These are phyloP conservation scores for Rutstroemia sp. DNA, from an alignment of 2,329 filamentous ascomycete genomes.

Conservation along the genomic window DNA sequence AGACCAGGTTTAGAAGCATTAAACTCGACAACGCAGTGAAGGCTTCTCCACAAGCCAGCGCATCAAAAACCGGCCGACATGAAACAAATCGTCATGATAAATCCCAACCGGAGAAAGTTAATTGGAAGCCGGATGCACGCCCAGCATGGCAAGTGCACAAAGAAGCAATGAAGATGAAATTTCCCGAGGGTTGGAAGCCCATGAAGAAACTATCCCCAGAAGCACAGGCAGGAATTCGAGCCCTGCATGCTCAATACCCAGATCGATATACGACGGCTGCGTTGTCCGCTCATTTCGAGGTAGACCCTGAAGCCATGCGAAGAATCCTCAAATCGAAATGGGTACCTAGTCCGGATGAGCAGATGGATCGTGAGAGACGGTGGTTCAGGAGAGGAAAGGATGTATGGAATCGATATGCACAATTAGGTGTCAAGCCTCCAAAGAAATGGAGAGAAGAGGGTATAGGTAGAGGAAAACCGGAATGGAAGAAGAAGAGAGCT, in stretches of 20 bases:
- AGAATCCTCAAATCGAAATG: slow-evolving; percentile 80
- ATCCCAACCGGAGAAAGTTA: slow-evolving; percentile 7
- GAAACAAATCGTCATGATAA: neutral
- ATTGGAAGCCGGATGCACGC: slow-evolving; percentile 22
- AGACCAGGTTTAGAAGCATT: slow-evolving; percentile 1
- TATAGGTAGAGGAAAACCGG: slow-evolving; percentile 27
- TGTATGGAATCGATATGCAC: slow-evolving; percentile 53
- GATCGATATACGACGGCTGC: slow-evolving; percentile 66
- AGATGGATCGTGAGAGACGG: slow-evolving; percentile 48
- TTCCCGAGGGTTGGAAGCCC: slow-evolving; percentile 74
- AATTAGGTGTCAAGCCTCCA: slow-evolving; percentile 54
- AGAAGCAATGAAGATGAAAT: slow-evolving; percentile 65
- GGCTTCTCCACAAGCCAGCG: slow-evolving; percentile 5
- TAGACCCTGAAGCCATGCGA: slow-evolving; percentile 82
- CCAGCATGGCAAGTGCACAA: slow-evolving; percentile 73
- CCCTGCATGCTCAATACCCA: slow-evolving; percentile 71
- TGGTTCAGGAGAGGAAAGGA: slow-evolving; percentile 55
- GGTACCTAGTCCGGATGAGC: slow-evolving; percentile 50
- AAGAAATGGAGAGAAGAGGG: slow-evolving; percentile 44
- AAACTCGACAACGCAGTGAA: slow-evolving; percentile 7
- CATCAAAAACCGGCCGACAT: neutral
- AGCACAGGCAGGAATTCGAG: slow-evolving; percentile 81
- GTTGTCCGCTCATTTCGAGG: slow-evolving; percentile 71
- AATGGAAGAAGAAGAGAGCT: slow-evolving; percentile 13
- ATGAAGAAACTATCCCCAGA: slow-evolving; percentile 85